Evolutionary conservation across 345 rosid genomes (phyloP).

Genomic region (Camelina neglecta): DNA sequence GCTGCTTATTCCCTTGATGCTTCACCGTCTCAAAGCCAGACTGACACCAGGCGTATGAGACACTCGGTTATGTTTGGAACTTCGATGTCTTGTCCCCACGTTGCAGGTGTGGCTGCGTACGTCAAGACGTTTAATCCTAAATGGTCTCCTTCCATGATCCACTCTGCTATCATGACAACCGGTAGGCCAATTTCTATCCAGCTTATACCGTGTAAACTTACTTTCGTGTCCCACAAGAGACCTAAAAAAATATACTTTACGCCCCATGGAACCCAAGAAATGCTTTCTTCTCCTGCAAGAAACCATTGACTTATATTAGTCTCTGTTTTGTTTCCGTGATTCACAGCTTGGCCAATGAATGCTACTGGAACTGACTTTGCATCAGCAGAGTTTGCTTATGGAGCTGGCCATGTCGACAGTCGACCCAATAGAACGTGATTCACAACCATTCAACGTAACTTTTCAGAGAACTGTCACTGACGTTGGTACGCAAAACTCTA

Average conservation of each 20-base stretch:
- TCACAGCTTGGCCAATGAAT: slow-evolving; percentile 53
- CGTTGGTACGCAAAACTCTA: slow-evolving; percentile 51
- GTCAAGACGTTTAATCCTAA: slow-evolving; percentile 49
- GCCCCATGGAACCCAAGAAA: background rate
- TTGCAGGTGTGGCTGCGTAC: slow-evolving; percentile 53
- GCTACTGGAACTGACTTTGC: background rate
- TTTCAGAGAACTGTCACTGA: slow-evolving; percentile 58
- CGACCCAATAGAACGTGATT: slow-evolving; percentile 41
- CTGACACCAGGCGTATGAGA: background rate
- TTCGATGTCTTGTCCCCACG: slow-evolving; percentile 67
- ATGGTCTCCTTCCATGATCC: slow-evolving; percentile 64
- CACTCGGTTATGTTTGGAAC: slow-evolving; percentile 51
- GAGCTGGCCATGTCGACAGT: slow-evolving; percentile 60
- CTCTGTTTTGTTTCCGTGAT: background rate
- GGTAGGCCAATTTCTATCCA: slow-evolving; percentile 47
- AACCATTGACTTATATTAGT: background rate
- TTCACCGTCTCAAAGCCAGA: slow-evolving; percentile 32
- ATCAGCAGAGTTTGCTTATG: slow-evolving; percentile 53
- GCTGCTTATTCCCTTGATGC: slow-evolving; percentile 48
- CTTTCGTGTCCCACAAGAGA: background rate
- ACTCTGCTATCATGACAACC: slow-evolving; percentile 68
- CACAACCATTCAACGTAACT: slow-evolving; percentile 1
- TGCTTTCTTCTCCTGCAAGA: background rate
- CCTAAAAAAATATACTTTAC: background rate
- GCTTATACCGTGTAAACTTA: background rate